Percentiles rank a stretch among this genome's conserved stretches.
phyloP scores from a whole-genome alignment of 768 basidiomycete genomes.

The Podaxis carcinomalis region DNA sequence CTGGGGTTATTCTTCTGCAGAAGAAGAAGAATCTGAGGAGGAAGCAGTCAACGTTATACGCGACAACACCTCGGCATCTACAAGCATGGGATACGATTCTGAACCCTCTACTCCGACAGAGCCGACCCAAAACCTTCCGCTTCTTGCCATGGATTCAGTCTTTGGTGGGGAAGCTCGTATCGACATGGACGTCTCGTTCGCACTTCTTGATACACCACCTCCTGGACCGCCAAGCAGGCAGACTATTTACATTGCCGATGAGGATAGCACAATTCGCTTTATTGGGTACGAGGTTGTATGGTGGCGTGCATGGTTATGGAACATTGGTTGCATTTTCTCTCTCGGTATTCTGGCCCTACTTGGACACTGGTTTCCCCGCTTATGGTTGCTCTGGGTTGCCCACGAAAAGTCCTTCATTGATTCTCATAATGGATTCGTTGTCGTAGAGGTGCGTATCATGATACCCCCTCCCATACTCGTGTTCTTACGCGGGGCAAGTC shows the following conservation, averaged over 20 bases:
- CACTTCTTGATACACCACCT: constrained; percentile 65
- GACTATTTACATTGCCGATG: constrained; percentile 80
- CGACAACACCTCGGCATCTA: constrained; percentile 43
- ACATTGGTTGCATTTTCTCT: constrained; percentile 57
- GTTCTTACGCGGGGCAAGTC: constrained; percentile 50
- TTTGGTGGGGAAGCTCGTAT: constrained; percentile 83
- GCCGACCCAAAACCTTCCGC: constrained; percentile 50
- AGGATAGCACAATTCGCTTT: constrained; percentile 85
- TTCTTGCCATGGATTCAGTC: constrained; percentile 70
- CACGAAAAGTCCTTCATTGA: constrained; percentile 79
- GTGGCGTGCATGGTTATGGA: constrained; percentile 70
- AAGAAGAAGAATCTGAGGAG: constrained; percentile 52
- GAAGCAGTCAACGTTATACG: constrained; percentile 30
- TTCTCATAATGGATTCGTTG: constrained; percentile 66
- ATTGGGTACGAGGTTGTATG: constrained; percentile 73
- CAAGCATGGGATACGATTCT: constrained; percentile 70
- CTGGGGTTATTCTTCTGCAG: constrained; percentile 93
- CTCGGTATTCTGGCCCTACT: constrained; percentile 73
- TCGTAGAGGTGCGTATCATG: constrained; percentile 72
- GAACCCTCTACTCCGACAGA: constrained; percentile 58
- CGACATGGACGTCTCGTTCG: constrained; percentile 69
- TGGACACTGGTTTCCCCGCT: constrained; percentile 89
- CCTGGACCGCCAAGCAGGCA: constrained; percentile 83
- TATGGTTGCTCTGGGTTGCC: constrained; percentile 89
- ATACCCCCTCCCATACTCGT: not conserved